Evolutionary conservation across 805 yeast genomes (phyloP).

Genomic region (Tetrapisispora nanseiensis): DNA sequence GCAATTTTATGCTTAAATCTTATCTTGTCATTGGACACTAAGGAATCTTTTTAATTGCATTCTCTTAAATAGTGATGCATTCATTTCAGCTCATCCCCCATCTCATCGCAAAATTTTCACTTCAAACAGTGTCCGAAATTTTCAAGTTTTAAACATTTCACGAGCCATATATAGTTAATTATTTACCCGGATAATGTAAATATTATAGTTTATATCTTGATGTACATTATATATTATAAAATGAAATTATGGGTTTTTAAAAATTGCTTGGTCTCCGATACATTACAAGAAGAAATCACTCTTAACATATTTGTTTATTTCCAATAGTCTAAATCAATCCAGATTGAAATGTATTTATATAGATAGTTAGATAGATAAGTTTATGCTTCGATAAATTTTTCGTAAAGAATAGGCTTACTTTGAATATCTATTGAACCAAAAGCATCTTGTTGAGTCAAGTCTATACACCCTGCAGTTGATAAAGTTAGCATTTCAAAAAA

Average conservation of each 20-base stretch:
- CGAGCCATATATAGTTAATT: not conserved
- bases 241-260: too few species aligned
- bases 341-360: not conserved
- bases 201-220: too few species aligned
- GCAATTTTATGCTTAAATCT: too few species aligned
- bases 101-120: constrained; percentile 5
- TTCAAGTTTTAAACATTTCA: not conserved
- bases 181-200: not conserved
- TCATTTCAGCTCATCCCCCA: constrained; percentile 2
- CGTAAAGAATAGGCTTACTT: constrained; percentile 34
- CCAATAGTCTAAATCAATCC: too few species aligned
- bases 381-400: constrained; percentile 16
- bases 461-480: constrained; percentile 66
- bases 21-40: not conserved
- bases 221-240: too few species aligned
- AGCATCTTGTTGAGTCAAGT: constrained; percentile 47
- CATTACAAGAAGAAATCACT: too few species aligned
- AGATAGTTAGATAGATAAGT: not conserved
- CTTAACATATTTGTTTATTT: too few species aligned
- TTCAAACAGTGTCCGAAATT: not conserved
- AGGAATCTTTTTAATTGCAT: too few species aligned
- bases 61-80: too few species aligned
- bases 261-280: too few species aligned
- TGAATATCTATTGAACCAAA: constrained; percentile 52
- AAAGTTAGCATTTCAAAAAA: constrained; percentile 78